Percentiles rank a stretch among this genome's conserved stretches.
phyloP scores from a whole-genome alignment of 2,329 filamentous ascomycete species.

The Metarhizium brunneum region DNA sequence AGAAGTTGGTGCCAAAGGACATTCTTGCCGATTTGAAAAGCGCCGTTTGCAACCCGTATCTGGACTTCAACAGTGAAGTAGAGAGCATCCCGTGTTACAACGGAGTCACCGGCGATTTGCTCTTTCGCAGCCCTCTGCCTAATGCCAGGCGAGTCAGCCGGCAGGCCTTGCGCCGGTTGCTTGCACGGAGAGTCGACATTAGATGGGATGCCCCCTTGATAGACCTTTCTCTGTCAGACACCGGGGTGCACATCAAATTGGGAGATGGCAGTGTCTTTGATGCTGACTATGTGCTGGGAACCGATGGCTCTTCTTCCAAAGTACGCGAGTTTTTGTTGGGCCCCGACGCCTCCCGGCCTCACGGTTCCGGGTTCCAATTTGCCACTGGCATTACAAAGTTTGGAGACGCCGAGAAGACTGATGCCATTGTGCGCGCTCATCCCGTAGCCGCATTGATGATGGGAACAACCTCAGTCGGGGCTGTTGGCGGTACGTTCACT shows the following conservation, averaged over 20 bases:
- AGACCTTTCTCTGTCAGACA: constrained; percentile 1
- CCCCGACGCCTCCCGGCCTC: constrained; percentile 12
- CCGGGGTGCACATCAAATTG: constrained; percentile 16
- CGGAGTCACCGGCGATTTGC: constrained; percentile 24
- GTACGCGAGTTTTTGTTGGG: constrained; percentile 21
- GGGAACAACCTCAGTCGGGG: constrained; percentile 17
- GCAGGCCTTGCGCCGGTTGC: constrained; percentile 20
- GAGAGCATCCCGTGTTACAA: constrained; percentile 23
- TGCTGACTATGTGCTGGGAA: constrained; percentile 17
- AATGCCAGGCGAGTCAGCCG: constrained; percentile 25
- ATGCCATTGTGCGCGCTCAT: constrained; percentile 17
- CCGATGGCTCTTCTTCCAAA: constrained; percentile 21
- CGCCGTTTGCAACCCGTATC: constrained; percentile 24
- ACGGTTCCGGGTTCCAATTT: constrained; percentile 19
- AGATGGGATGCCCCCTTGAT: constrained; percentile 18
- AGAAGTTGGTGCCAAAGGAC: constrained; percentile 22
- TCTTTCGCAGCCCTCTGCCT: constrained; percentile 24
- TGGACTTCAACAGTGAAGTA: constrained; percentile 19
- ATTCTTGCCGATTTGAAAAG: constrained; percentile 18
- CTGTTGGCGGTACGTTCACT: constrained; percentile 18
- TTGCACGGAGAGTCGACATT: constrained; percentile 23
- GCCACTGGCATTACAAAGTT: constrained; percentile 18
- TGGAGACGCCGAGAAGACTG: constrained; percentile 15
- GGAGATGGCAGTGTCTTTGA: constrained; percentile 10
- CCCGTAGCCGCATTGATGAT: constrained; percentile 22